Percentiles rank a stretch among this genome's conserved stretches.
These are phyloP conservation scores for Fusarium sacchari DNA, from an alignment of 2,329 filamentous ascomycete species.

Conservation along the genomic window DNA sequence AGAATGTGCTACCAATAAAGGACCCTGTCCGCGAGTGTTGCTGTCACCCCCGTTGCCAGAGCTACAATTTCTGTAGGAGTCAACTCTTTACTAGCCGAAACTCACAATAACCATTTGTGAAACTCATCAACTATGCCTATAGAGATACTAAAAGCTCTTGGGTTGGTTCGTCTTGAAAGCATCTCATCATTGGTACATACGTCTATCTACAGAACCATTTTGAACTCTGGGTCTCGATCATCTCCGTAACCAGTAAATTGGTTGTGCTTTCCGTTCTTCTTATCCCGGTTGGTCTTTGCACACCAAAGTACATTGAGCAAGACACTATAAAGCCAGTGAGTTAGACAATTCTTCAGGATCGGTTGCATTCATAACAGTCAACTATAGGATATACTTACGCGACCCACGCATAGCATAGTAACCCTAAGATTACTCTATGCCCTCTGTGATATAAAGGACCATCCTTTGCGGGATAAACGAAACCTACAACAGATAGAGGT, in stretches of 20 bases:
- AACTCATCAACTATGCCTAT: rapidly evolving
- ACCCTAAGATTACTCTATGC: neutral
- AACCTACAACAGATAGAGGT: neutral
- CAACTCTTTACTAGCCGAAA: neutral
- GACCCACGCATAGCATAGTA: neutral
- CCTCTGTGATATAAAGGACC: neutral
- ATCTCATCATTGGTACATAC: rapidly evolving
- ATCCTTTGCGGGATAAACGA: neutral
- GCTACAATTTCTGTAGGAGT: neutral
- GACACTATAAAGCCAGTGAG: neutral
- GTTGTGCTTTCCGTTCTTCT: neutral
- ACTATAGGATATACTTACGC: neutral
- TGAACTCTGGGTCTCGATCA: conserved; percentile 1
- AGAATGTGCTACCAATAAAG: rapidly evolving
- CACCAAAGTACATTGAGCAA: neutral
- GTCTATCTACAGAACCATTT: neutral
- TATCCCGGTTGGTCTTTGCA: neutral
- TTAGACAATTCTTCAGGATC: neutral
- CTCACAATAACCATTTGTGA: neutral
- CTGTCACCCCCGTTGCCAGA: rapidly evolving
- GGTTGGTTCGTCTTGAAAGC: rapidly evolving
- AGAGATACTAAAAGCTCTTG: rapidly evolving
- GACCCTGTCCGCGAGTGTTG: rapidly evolving
- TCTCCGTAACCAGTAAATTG: neutral
- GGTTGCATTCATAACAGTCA: neutral